Evolutionary conservation across 2,329 filamentous ascomycete species (phyloP).

Genomic region (Nothopassalora personata): DNA sequence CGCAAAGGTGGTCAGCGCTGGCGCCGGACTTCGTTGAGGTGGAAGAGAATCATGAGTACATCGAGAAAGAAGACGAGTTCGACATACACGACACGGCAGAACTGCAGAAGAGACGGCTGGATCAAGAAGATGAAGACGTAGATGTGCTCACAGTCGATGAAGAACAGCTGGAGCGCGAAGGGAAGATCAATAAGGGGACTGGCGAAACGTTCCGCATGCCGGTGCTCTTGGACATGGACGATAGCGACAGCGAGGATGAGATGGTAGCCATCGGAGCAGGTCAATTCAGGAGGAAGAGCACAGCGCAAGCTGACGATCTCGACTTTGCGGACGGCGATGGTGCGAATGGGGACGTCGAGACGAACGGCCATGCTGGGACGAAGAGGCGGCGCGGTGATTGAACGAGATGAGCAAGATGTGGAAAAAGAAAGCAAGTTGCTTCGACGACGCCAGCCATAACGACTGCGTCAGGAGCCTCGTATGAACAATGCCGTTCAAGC

Average conservation of each 20-base stretch:
- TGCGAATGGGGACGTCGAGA: slow-evolving; percentile 17
- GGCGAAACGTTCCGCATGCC: slow-evolving; percentile 73
- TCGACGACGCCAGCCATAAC: not conserved
- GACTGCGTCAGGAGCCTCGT: not conserved
- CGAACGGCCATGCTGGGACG: slow-evolving; percentile 19
- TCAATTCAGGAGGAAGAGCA: slow-evolving; percentile 79
- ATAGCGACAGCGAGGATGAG: slow-evolving; percentile 94
- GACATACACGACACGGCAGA: slow-evolving; percentile 96
- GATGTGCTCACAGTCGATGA: slow-evolving; percentile 78
- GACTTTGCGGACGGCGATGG: slow-evolving; percentile 25
- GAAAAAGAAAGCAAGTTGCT: too few species aligned
- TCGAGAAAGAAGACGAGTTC: slow-evolving; percentile 94
- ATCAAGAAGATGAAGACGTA: slow-evolving; percentile 87
- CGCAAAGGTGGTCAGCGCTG: slow-evolving; percentile 94
- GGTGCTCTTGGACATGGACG: slow-evolving; percentile 83
- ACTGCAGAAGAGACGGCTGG: slow-evolving; percentile 81
- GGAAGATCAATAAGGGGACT: slow-evolving; percentile 43
- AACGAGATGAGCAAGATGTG: not conserved
- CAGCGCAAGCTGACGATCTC: slow-evolving; percentile 46
- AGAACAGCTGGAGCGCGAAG: slow-evolving; percentile 38
- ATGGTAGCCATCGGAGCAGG: slow-evolving; percentile 63
- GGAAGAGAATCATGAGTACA: slow-evolving; percentile 96
- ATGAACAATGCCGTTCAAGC: not conserved
- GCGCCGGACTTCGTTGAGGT: slow-evolving; percentile 96
- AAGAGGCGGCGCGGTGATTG: slow-evolving; percentile 23